phyloP scores from a whole-genome alignment of 2,329 filamentous ascomycete genomes.

The Pseudopyricularia javanii region DNA sequence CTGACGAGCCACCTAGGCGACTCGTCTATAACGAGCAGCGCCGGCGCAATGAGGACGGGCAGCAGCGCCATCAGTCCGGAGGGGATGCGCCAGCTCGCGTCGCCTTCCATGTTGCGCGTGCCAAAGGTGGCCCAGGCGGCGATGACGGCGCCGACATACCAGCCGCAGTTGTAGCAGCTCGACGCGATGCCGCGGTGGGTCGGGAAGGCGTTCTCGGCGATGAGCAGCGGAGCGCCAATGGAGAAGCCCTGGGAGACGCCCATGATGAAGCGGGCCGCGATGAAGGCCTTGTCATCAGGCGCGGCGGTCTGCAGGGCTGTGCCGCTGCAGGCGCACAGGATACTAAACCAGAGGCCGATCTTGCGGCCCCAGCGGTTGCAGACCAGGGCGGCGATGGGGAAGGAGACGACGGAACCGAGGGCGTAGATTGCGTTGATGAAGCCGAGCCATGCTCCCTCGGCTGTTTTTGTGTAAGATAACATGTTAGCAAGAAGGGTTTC shows the following conservation, averaged over 20 bases:
- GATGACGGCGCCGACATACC: slow-evolving; percentile 11
- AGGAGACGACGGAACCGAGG: slow-evolving; percentile 14
- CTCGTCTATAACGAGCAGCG: slow-evolving; percentile 23
- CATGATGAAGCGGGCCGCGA: slow-evolving; percentile 18
- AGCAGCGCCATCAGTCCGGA: slow-evolving; percentile 8
- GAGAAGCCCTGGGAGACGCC: not conserved
- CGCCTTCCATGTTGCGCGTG: slow-evolving; percentile 25
- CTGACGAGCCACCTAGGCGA: slow-evolving; percentile 23
- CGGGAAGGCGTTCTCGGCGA: slow-evolving; percentile 4
- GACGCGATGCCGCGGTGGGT: slow-evolving; percentile 5
- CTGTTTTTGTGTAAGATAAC: no score
- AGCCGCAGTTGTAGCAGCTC: not conserved
- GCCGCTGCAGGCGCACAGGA: slow-evolving; percentile 15
- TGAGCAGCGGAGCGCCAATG: slow-evolving; percentile 4
- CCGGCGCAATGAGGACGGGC: slow-evolving; percentile 23
- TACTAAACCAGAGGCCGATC: slow-evolving; percentile 20
- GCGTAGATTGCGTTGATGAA: slow-evolving; percentile 19
- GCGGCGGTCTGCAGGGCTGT: slow-evolving; percentile 19
- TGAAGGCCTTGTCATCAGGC: slow-evolving; percentile 14
- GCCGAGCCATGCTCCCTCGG: slow-evolving; percentile 20
- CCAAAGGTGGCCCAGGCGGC: slow-evolving; percentile 34
- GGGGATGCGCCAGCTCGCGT: slow-evolving; percentile 25
- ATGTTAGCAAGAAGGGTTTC: no score
- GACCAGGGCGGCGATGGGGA: slow-evolving; percentile 9
- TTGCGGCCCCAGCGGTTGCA: slow-evolving; percentile 24